Conservation (phyloP, 306 rosid genomes). For the Argentina anserina region DNA sequence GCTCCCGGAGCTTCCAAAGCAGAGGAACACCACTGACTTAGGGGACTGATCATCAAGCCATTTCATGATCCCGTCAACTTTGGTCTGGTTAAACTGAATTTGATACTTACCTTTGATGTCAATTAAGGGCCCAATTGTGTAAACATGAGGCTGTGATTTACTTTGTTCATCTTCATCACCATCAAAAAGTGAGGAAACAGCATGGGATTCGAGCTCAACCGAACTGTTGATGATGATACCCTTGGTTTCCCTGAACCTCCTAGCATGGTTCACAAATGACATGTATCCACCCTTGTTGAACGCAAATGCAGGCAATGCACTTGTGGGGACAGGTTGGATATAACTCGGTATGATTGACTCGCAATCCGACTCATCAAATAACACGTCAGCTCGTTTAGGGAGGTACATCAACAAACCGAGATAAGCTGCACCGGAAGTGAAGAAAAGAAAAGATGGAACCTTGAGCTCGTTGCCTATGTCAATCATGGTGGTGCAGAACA, state of each 20-base stretch:
- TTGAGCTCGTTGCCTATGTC: constrained; percentile 20
- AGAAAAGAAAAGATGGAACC: constrained; percentile 24
- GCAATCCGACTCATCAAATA: constrained; percentile 6
- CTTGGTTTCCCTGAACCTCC: constrained; percentile 27
- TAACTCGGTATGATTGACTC: constrained; percentile 25
- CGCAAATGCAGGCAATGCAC: constrained; percentile 12
- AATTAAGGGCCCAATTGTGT: constrained; percentile 33
- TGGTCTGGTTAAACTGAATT: neutral
- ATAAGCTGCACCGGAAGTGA: constrained; percentile 22
- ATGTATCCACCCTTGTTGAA: constrained; percentile 8
- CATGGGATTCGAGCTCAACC: constrained; percentile 35
- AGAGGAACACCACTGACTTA: constrained; percentile 40
- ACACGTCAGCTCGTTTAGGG: neutral
- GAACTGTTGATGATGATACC: constrained; percentile 27
- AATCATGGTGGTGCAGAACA: constrained; percentile 29
- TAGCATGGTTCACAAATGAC: neutral
- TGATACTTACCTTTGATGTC: neutral
- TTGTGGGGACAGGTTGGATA: constrained; percentile 19
- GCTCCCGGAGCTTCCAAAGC: constrained; percentile 38
- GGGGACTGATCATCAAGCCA: constrained; percentile 42
- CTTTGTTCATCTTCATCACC: neutral
- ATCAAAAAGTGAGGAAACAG: constrained; percentile 14
- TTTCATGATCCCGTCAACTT: constrained; percentile 16
- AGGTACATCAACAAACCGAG: constrained; percentile 23
- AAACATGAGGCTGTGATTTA: constrained; percentile 25